These are phyloP conservation scores for Gaillardinia entomophila DNA, from an alignment of 805 yeast species.

Conservation along the genomic window DNA sequence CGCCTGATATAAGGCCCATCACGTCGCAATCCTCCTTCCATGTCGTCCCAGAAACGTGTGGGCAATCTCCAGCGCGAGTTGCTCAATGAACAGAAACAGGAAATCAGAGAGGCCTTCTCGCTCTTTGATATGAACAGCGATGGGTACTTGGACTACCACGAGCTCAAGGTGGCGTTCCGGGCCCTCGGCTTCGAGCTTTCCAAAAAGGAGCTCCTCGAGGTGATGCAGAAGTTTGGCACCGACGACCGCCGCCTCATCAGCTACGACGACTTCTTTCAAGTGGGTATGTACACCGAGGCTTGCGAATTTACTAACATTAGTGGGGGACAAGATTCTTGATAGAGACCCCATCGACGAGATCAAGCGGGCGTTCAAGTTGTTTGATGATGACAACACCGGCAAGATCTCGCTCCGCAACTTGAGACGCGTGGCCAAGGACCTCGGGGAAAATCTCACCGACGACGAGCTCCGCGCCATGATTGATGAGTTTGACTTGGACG, in stretches of 20 bases:
- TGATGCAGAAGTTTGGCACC: slow-evolving; percentile 76
- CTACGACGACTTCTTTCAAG: slow-evolving; percentile 75
- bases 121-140: slow-evolving; percentile 91
- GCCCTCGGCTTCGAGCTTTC: slow-evolving; percentile 88
- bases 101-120: slow-evolving; percentile 85
- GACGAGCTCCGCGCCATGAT: slow-evolving; percentile 96
- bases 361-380: slow-evolving; percentile 78
- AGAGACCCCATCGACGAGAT: slow-evolving; percentile 94
- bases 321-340: slow-evolving; percentile 75
- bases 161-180: slow-evolving; percentile 85
- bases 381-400: slow-evolving; percentile 86
- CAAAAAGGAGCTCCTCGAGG: slow-evolving; percentile 66
- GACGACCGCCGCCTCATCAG: slow-evolving; percentile 68
- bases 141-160: slow-evolving; percentile 87
- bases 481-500: slow-evolving; percentile 93
- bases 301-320: slow-evolving; percentile 31
- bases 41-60: no score
- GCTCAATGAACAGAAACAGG: slow-evolving; percentile 82
- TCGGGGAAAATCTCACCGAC: slow-evolving; percentile 88
- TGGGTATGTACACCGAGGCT: slow-evolving; percentile 41
- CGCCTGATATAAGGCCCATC: no score
- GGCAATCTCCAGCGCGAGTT: slow-evolving; percentile 66
- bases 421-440: slow-evolving; percentile 83
- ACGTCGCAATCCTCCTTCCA: no score
- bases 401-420: slow-evolving; percentile 74